Evolutionary conservation across 495 filamentous ascomycete genomes (phyloP), one percentile per base, ranked within the genome.

Genomic region (Hyphodiscus hymeniophilus): DNA sequence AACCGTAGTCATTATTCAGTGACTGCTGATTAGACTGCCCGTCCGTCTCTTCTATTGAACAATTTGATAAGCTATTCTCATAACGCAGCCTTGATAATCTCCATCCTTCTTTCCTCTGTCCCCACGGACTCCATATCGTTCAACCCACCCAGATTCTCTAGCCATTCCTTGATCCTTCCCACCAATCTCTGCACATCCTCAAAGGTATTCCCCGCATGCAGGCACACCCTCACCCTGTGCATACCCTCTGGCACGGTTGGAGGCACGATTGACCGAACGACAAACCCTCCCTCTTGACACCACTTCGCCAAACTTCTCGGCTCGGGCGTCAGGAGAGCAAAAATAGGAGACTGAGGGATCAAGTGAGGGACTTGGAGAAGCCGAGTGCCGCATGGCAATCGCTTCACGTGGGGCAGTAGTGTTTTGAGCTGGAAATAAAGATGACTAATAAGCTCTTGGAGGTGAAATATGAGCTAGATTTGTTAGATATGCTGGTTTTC

Each of bases 241-340:
- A 57, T 59, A 1, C 70, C 71, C 15, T 60, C 60, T 0, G 73
- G 70, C 7, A 76, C 63, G 13, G 26, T 33, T 2, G 45, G 45
- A 5, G 20, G 36, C 7, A 16, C 26, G 0, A 70, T 70, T 0
- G 73, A 70, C 42, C 40, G 22, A 23, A 80, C 71, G 55, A 75
- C 67, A 50, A 70, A 75, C 0, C 74, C 72, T 3, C 49, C 56
- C 3, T 52, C 42, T 52, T 79, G 76, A 51, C 75, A 78, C 47
- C 72, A 60, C 26, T 50, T 56, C 3, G 77, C 75, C n/a, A 81
- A 59, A 33, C 50, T 62, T 16, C 72, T 62, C 18, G 76, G 75
- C 12, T 67, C 55, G 2, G 57, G 46, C 1, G 72, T 73, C 24
- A 71, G 58, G 21, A 71, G 39, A 0, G 70, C 60, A 35, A 72